Conservation (phyloP, 1,139 yeast genomes). For the Nakaseomyces bracarensis region DNA sequence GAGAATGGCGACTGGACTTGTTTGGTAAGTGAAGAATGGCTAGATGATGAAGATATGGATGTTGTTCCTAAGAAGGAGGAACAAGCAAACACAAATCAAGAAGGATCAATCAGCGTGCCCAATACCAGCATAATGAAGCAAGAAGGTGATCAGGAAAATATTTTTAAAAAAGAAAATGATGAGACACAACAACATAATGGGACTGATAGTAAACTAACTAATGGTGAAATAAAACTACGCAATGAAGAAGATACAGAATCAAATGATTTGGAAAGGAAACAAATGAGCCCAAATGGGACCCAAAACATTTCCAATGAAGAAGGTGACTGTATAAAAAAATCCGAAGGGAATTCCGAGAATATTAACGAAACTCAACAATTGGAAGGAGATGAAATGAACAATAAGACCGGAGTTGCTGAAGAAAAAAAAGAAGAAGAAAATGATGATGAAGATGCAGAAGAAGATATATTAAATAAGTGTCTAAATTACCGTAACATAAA, state of each 20-base stretch:
- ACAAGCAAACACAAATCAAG: background rate
- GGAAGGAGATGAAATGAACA: slow-evolving; percentile 40
- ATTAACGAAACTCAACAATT: background rate
- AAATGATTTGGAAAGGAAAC: background rate
- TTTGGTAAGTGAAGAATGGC: slow-evolving; percentile 30
- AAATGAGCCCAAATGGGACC: background rate
- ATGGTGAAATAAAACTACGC: background rate
- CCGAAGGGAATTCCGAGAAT: background rate
- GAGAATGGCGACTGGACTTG: slow-evolving; percentile 33
- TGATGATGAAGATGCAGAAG: slow-evolving; percentile 17
- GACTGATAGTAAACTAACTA: too few relatives aligned
- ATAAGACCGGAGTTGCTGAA: slow-evolving; percentile 18
- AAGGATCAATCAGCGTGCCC: background rate
- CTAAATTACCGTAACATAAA: slow-evolving; percentile 53
- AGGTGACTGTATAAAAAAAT: background rate
- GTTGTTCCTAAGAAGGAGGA: background rate
- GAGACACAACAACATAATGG: slow-evolving; percentile 14
- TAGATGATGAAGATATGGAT: slow-evolving; percentile 6
- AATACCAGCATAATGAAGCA: too few relatives aligned
- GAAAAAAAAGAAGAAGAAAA: slow-evolving; percentile 18
- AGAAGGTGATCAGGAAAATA: too few relatives aligned
- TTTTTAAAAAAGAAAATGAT: slow-evolving; percentile 36
- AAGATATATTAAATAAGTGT: slow-evolving; percentile 38
- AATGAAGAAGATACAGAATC: background rate
- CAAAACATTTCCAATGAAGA: background rate